phyloP scores from a whole-genome alignment of 2,329 filamentous ascomycete genomes.

The Aspergillus ochraceoroseus region DNA sequence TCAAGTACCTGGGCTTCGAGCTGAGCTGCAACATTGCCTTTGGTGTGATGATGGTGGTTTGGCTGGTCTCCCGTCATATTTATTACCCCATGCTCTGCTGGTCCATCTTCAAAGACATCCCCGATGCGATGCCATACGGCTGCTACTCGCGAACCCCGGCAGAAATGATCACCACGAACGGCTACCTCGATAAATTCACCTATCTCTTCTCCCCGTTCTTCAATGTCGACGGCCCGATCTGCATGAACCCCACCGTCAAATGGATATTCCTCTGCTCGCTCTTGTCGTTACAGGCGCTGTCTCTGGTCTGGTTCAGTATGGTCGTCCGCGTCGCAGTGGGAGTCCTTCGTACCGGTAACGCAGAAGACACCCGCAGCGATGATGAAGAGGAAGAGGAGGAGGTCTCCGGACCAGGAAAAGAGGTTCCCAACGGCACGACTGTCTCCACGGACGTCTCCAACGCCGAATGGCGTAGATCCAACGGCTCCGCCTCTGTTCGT shows the following conservation, averaged over 20 bases:
- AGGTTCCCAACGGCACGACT: background rate
- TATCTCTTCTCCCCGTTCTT: background rate
- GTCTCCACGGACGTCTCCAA: background rate
- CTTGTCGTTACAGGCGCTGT: slow-evolving; percentile 67
- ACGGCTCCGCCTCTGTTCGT: background rate
- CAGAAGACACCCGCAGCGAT: slow-evolving; percentile 76
- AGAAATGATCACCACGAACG: slow-evolving; percentile 15
- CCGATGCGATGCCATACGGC: background rate
- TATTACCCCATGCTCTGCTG: slow-evolving; percentile 1
- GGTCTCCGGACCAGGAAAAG: background rate
- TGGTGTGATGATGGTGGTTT: slow-evolving; percentile 71
- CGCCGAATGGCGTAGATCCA: background rate
- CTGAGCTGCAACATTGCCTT: slow-evolving; percentile 71
- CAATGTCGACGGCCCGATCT: slow-evolving; percentile 63
- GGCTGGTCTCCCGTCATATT: slow-evolving; percentile 71
- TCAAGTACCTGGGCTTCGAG: slow-evolving; percentile 73
- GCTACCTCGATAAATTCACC: background rate
- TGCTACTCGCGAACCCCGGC: slow-evolving; percentile 2
- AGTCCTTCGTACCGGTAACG: slow-evolving; percentile 65
- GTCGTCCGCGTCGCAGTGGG: slow-evolving; percentile 71
- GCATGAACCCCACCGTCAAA: slow-evolving; percentile 64
- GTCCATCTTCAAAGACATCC: slow-evolving; percentile 2
- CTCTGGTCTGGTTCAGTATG: slow-evolving; percentile 74
- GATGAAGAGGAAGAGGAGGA: slow-evolving; percentile 28
- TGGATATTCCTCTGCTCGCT: slow-evolving; percentile 68